phyloP scores from a whole-genome alignment of 1,284 basidiomycete genomes.

The Boletellus sp. region DNA sequence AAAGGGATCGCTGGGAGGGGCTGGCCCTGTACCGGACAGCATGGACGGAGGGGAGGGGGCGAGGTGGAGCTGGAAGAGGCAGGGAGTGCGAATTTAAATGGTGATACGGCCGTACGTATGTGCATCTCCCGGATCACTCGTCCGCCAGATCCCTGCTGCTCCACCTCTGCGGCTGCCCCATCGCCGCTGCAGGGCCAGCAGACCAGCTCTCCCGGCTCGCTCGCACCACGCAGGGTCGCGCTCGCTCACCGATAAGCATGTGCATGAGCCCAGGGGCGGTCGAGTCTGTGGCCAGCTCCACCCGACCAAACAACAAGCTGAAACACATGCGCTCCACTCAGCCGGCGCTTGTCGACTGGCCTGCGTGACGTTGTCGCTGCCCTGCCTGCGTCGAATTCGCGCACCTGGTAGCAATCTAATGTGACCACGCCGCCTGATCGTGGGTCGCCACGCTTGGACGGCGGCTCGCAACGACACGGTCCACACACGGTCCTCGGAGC shows the following conservation, averaged over 20 bases:
- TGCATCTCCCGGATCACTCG: conserved; percentile 21
- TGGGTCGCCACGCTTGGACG: no score
- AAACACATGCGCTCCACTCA: conserved; percentile 25
- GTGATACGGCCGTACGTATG: conserved; percentile 3
- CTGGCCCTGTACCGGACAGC: conserved; percentile 17
- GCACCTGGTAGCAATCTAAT: no score
- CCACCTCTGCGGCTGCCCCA: conserved; percentile 19
- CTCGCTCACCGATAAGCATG: not conserved
- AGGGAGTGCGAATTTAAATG: conserved; percentile 27
- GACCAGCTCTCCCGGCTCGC: not conserved
- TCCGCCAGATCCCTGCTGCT: conserved; percentile 22
- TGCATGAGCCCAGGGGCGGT: no score
- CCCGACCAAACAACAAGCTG: not conserved
- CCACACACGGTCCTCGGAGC: no score
- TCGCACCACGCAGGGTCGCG: not conserved
- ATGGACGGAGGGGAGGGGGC: conserved; percentile 6
- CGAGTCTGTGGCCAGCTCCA: no score
- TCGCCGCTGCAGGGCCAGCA: not conserved
- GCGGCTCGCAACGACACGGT: no score
- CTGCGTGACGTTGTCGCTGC: no score
- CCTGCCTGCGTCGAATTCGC: no score
- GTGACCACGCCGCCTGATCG: no score
- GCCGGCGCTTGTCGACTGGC: conserved; percentile 6
- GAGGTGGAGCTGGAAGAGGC: conserved; percentile 7
- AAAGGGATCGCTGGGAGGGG: conserved; percentile 37